Conservation (phyloP, 805 yeast species). For the Wickerhamomyces queroliae region DNA sequence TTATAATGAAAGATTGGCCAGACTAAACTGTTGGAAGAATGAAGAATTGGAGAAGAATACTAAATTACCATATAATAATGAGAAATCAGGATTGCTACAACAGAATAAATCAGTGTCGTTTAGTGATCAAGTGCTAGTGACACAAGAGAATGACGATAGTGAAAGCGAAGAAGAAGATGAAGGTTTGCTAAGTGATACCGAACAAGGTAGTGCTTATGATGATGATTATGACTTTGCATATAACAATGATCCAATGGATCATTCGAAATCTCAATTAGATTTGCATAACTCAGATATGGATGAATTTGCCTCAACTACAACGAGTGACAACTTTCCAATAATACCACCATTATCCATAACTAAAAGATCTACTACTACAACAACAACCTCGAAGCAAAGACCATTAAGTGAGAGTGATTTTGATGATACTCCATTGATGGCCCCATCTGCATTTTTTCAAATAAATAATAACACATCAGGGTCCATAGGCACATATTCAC, state of each 20-base stretch:
- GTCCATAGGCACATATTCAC: conserved; percentile 41
- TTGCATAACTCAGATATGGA: background rate
- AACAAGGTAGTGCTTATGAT: conserved; percentile 14
- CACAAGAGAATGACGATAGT: conserved; percentile 9
- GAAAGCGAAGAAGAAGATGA: conserved; percentile 16
- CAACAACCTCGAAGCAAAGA: background rate
- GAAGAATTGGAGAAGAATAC: conserved; percentile 42
- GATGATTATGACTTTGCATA: conserved; percentile 11
- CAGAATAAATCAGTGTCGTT: conserved; percentile 19
- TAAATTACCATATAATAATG: conserved; percentile 7
- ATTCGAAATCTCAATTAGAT: background rate
- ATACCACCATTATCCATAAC: conserved; percentile 18
- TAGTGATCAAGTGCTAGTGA: conserved; percentile 9
- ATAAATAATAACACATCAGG: conserved; percentile 28
- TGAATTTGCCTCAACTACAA: background rate
- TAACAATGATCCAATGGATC: background rate
- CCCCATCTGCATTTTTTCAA: conserved; percentile 23
- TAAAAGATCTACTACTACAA: conserved; percentile 9
- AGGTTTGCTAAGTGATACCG: conserved; percentile 6
- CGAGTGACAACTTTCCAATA: conserved; percentile 17
- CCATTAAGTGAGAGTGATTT: conserved; percentile 13
- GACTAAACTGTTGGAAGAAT: conserved; percentile 88
- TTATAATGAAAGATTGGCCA: conserved; percentile 83
- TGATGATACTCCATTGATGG: conserved; percentile 19
- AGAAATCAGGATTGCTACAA: background rate